Evolutionary conservation across 306 rosid genomes (phyloP).

Genomic region (Albizia julibrissin): DNA sequence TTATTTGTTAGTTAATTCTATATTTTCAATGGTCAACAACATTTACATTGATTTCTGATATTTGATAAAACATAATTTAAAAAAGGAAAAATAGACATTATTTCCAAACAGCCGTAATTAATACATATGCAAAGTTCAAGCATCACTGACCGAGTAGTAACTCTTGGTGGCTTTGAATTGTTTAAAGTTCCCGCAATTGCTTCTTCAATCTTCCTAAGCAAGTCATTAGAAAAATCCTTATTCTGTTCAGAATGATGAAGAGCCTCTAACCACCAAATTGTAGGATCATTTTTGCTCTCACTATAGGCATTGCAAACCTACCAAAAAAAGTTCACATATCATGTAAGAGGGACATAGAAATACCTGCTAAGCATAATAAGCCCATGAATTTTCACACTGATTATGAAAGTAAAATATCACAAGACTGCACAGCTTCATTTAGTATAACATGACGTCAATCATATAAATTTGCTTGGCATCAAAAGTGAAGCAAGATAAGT

Average conservation of each 20-base stretch:
- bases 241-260: conserved; percentile 77
- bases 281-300: conserved; percentile 45
- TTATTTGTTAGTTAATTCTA: conserved; percentile 5
- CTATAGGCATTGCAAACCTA: conserved; percentile 63
- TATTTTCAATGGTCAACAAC: conserved; percentile 11
- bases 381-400: no score
- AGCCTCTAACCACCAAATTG: conserved; percentile 91
- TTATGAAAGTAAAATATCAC: conserved; percentile 12
- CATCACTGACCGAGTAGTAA: conserved; percentile 66
- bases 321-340: conserved; percentile 31
- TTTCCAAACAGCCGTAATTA: conserved; percentile 16
- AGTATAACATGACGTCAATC: background rate
- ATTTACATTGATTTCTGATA: conserved; percentile 8
- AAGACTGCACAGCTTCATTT: background rate
- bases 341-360: conserved; percentile 2
- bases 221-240: conserved; percentile 66
- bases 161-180: conserved; percentile 61
- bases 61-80: conserved; percentile 17
- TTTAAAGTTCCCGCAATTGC: conserved; percentile 65
- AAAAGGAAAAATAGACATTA: conserved; percentile 19
- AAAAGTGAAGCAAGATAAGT: conserved; percentile 16
- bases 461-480: conserved; percentile 11
- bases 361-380: conserved; percentile 10
- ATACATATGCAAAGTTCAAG: conserved; percentile 22
- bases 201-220: conserved; percentile 89